phyloP scores from a whole-genome alignment of 257 asterid genomes.

The Echium plantagineum region DNA sequence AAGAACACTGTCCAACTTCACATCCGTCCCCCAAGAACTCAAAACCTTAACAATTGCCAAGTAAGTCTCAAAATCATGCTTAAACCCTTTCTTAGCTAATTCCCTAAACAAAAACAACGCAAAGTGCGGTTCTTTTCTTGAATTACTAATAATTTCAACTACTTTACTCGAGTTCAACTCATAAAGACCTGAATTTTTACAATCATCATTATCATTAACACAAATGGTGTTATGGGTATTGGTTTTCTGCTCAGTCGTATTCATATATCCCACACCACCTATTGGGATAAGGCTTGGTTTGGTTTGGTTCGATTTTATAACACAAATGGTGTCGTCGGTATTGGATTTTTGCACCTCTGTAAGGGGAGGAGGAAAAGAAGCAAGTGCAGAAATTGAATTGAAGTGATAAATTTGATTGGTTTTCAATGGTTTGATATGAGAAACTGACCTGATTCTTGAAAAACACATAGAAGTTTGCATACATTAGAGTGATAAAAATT shows the following conservation, averaged over 20 bases:
- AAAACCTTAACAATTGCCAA: slow-evolving; percentile 56
- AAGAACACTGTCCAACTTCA: slow-evolving; percentile 41
- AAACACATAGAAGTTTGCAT: slow-evolving; percentile 33
- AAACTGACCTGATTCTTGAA: slow-evolving; percentile 37
- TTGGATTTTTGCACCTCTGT: slow-evolving; percentile 27
- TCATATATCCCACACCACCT: too few species aligned
- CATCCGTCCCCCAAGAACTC: slow-evolving; percentile 42
- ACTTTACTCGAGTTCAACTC: slow-evolving; percentile 32
- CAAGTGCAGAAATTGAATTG: slow-evolving; percentile 47
- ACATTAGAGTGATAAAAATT: not conserved
- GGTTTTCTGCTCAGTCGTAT: slow-evolving; percentile 6
- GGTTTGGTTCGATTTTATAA: too few species aligned
- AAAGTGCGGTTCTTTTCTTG: slow-evolving; percentile 34
- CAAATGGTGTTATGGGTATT: slow-evolving; percentile 1
- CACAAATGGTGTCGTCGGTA: too few species aligned
- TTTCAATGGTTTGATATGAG: slow-evolving; percentile 18
- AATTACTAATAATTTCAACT: slow-evolving; percentile 39
- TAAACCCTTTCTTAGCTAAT: slow-evolving; percentile 37
- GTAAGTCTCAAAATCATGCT: slow-evolving; percentile 38
- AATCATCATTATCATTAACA: slow-evolving; percentile 1
- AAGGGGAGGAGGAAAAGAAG: slow-evolving; percentile 30
- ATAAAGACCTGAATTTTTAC: slow-evolving; percentile 7
- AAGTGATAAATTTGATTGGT: slow-evolving; percentile 27
- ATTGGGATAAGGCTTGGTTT: too few species aligned
- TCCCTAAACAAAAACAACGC: slow-evolving; percentile 43